Percentiles rank a stretch among this genome's conserved stretches.
Evolutionary conservation across 1,284 basidiomycete species (phyloP).

Genomic region (Abortiporus biennis): DNA sequence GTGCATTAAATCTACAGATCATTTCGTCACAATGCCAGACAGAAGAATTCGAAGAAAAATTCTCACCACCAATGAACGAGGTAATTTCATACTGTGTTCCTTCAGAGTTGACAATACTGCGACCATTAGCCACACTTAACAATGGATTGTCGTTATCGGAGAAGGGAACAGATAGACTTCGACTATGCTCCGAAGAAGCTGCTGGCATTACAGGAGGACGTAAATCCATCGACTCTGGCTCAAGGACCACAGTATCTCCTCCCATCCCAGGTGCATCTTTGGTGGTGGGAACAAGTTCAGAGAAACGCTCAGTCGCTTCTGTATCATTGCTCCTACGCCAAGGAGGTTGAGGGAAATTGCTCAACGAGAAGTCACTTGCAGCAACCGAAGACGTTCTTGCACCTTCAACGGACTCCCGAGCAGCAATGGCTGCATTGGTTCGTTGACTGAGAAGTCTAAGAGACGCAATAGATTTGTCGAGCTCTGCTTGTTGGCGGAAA

Average conservation of each 20-base stretch:
- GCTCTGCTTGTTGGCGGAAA: slow-evolving; percentile 53
- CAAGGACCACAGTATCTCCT: no score
- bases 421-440: no score
- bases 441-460: slow-evolving; percentile 40
- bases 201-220: slow-evolving; percentile 22
- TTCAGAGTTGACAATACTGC: slow-evolving; percentile 31
- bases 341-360: slow-evolving; percentile 65
- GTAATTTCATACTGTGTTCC: slow-evolving; percentile 67
- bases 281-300: slow-evolving; percentile 7
- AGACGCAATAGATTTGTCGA: slow-evolving; percentile 59
- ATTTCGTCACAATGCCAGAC: not conserved
- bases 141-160: slow-evolving; percentile 23
- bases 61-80: slow-evolving; percentile 68
- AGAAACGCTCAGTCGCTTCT: slow-evolving; percentile 3
- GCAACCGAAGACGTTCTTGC: slow-evolving; percentile 2
- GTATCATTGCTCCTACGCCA: slow-evolving; percentile 20
- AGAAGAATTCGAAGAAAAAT: no score
- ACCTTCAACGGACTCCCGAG: no score
- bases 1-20: no score
- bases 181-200: slow-evolving; percentile 11
- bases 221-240: slow-evolving; percentile 17
- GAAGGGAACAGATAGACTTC: slow-evolving; percentile 27
- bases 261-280: no score
- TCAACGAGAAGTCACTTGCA: slow-evolving; percentile 53
- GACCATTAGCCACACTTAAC: slow-evolving; percentile 15